Percentiles rank a stretch among this genome's conserved stretches.
Conservation (phyloP, 139 green algal species). For the Chlamydomonas sphaeroides region DNA sequence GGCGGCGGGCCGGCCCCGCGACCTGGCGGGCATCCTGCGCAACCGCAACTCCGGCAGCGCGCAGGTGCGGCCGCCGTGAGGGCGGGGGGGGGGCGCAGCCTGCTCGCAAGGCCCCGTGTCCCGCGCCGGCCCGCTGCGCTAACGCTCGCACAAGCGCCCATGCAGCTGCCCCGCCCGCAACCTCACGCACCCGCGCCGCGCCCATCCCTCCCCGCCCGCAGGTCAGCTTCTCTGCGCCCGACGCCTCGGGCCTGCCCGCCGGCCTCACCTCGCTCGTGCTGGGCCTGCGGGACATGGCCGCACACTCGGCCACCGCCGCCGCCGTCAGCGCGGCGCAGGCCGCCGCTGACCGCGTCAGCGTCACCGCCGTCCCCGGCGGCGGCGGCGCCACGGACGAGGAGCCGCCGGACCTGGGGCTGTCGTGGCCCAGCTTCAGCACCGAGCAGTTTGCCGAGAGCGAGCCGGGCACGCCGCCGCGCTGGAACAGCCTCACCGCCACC, state of each 20-base stretch:
- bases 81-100: too few relatives aligned
- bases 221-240: background rate
- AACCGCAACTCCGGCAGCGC: background rate
- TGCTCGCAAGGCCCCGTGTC: too few relatives aligned
- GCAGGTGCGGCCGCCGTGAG: background rate
- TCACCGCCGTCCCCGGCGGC: too few relatives aligned
- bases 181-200: too few relatives aligned
- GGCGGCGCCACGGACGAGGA: background rate
- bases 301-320: background rate
- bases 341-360: too few relatives aligned
- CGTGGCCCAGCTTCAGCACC: constrained; percentile 35
- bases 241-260: background rate
- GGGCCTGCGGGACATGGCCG: background rate
- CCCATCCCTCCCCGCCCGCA: background rate
- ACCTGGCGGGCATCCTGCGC: constrained; percentile 21
- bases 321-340: too few relatives aligned
- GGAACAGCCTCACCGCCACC: too few relatives aligned
- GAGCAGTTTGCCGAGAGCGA: background rate
- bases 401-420: constrained; percentile 18
- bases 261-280: background rate
- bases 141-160: too few relatives aligned
- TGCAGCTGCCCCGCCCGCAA: too few relatives aligned
- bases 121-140: too few relatives aligned
- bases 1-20: background rate
- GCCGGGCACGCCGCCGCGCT: background rate